phyloP scores from a whole-genome alignment of 768 basidiomycete species.

The Calocera viscosa region DNA sequence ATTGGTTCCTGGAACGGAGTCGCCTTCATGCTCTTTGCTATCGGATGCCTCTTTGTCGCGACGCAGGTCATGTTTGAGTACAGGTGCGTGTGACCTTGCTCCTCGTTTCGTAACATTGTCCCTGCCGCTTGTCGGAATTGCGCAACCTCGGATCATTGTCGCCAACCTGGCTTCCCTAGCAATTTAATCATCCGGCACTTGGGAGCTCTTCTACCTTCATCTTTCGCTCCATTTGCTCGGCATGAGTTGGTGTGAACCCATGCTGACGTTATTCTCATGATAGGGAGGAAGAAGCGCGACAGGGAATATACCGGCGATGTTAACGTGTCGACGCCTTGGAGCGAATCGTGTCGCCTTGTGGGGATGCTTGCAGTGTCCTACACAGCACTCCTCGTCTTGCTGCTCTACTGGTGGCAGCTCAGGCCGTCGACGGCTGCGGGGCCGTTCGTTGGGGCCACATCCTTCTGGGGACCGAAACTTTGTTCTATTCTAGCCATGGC shows the following conservation, averaged over 20 bases:
- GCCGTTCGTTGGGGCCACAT: too few species aligned
- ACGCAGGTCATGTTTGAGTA: slow-evolving; percentile 96
- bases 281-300: slow-evolving; percentile 63
- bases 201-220: background rate
- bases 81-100: slow-evolving; percentile 39
- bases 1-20: slow-evolving; percentile 55
- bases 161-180: too few species aligned
- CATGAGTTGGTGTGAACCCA: background rate
- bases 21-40: slow-evolving; percentile 54
- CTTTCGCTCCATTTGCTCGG: background rate
- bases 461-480: too few species aligned
- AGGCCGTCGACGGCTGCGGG: too few species aligned
- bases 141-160: too few species aligned
- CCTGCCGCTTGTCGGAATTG: too few species aligned
- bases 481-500: too few species aligned
- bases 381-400: too few species aligned
- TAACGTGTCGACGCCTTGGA: slow-evolving; percentile 12
- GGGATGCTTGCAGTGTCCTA: too few species aligned
- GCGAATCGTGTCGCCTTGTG: too few species aligned
- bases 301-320: slow-evolving; percentile 39
- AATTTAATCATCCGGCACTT: too few species aligned
- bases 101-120: background rate
- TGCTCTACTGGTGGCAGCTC: too few species aligned
- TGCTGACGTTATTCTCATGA: background rate
- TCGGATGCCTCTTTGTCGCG: slow-evolving; percentile 59